Evolutionary conservation across 768 basidiomycete genomes (phyloP), one percentile per base, ranked within the genome.

Genomic region (Pholiota conissans): DNA sequence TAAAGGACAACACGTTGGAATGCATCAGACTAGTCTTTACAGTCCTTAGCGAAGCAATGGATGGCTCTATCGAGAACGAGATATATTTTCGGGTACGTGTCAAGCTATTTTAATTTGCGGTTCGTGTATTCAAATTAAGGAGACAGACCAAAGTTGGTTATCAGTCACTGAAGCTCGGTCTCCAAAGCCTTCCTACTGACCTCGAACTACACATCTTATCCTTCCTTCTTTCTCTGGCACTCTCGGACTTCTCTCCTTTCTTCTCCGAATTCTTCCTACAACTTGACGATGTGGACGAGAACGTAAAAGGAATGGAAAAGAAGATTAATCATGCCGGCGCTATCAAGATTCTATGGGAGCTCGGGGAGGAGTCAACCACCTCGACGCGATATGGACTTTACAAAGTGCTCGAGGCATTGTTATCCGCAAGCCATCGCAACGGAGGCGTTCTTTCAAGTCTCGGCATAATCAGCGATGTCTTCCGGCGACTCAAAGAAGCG

Each of bases 351-450:
- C 71, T 92, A 10, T 85, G 84, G 79, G 74, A 79, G 11, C 69
- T 82, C 18, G 67, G 71, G 74, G 37, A 74, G 71, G 35, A 65
- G 69, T 39, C 45, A 11, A 49, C 55, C 20, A 45, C 60, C 22
- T 35, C 54, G 51, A 63, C 58, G 9, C 81, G 85, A 10, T 82
- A 84, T 57, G 75, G 78, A 20, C 68, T 85, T 7, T 81, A 81
- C 68, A 87, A 81, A 63, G 69, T 89, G 10, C 71, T 91, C 51
- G 91, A 92, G 57, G 74, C 81, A 3, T 74, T 93, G 2, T 79
- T 83, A 4, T 74, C 74, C 6, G 74, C 79, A 28, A 84, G 77
- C 57, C 91, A 92, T 68, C 76, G 86, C 32, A 93, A 93, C 65
- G 84, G 84, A 20, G 87, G 84, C 9, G 72, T 89, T 9, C 73